Conservation (phyloP, 139 green algal genomes). For the Tetradesmus lagerheimii region DNA sequence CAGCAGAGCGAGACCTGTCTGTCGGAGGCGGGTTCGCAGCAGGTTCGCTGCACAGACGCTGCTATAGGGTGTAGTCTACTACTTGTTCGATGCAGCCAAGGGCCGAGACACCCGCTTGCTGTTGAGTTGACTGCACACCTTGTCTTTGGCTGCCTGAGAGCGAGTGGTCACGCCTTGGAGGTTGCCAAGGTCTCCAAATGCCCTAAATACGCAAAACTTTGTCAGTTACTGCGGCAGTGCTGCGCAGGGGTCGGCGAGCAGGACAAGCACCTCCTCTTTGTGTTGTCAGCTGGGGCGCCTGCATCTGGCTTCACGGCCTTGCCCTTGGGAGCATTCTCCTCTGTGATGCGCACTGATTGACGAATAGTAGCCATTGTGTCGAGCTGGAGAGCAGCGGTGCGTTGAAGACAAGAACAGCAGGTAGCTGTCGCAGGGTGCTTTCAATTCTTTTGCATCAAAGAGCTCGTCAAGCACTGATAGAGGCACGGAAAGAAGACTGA, state of each 20-base stretch:
- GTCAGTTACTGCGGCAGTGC: background rate
- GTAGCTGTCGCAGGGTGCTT: background rate
- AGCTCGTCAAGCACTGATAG: background rate
- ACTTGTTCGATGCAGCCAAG: background rate
- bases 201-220: conserved; percentile 48
- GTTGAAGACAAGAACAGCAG: background rate
- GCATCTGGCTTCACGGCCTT: conserved; percentile 33
- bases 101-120: background rate
- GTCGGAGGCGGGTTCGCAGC: background rate
- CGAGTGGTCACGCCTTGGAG: conserved; percentile 56
- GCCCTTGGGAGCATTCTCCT: conserved; percentile 42
- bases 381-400: background rate
- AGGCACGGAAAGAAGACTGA: background rate
- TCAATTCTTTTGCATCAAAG: background rate
- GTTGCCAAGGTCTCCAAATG: conserved; percentile 81
- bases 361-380: conserved; percentile 32
- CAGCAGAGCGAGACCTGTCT: background rate
- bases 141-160: conserved; percentile 53
- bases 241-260: background rate
- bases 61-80: background rate
- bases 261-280: conserved; percentile 37
- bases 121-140: conserved; percentile 40
- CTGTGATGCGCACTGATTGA: background rate
- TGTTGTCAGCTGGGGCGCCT: conserved; percentile 20
- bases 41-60: background rate